These are phyloP conservation scores for Colletotrichum acutatum DNA, from an alignment of 2,329 filamentous ascomycete species.

Conservation along the genomic window DNA sequence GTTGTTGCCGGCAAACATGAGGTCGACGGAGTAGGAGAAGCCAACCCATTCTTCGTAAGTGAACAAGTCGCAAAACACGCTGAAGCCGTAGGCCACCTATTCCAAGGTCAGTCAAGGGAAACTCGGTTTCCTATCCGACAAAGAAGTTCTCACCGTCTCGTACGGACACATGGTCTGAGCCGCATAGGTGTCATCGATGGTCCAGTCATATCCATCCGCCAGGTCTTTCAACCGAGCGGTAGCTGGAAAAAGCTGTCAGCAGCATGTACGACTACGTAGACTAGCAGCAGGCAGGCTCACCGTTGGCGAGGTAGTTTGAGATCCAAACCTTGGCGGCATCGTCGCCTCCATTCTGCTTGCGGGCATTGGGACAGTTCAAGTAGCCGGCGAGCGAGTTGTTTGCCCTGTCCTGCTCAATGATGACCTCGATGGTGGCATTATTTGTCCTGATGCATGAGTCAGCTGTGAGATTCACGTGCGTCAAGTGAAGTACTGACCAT, in stretches of 20 bases:
- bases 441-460: constrained; percentile 59
- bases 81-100: constrained; percentile 77
- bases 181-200: constrained; percentile 70
- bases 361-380: constrained; percentile 72
- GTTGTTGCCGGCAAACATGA: constrained; percentile 70
- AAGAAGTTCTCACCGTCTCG: constrained; percentile 63
- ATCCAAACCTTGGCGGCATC: constrained; percentile 70
- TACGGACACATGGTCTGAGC: constrained; percentile 81
- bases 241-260: constrained; percentile 52
- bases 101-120: not conserved
- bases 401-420: constrained; percentile 71
- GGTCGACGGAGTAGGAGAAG: constrained; percentile 78
- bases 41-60: constrained; percentile 79
- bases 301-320: constrained; percentile 71
- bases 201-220: constrained; percentile 71
- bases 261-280: not conserved
- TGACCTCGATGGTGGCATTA: constrained; percentile 78
- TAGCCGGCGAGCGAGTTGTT: constrained; percentile 80
- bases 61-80: constrained; percentile 79
- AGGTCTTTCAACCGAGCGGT: constrained; percentile 67
- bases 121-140: not conserved
- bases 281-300: constrained; percentile 43
- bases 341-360: constrained; percentile 60
- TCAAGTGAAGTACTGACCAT: constrained; percentile 55
- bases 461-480: not conserved